Evolutionary conservation across 1,284 basidiomycete species (phyloP).

Genomic region (Boletellus deceptivus): DNA sequence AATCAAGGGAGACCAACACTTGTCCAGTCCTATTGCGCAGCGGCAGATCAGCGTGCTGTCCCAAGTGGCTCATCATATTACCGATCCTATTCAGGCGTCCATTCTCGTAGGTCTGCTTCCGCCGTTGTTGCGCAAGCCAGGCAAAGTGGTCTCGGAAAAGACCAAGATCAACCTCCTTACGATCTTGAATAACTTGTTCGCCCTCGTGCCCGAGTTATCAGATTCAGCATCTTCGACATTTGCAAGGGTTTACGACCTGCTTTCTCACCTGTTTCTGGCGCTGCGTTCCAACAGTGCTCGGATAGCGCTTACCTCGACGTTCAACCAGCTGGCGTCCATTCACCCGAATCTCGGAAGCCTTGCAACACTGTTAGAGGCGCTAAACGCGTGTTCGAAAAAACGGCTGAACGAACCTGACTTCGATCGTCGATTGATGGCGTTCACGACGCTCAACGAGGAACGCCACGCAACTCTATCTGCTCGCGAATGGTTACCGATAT

Average conservation of each 20-base stretch:
- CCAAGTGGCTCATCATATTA: slow-evolving; percentile 73
- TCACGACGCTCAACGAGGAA: slow-evolving; percentile 71
- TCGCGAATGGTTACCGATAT: slow-evolving; percentile 78
- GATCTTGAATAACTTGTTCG: slow-evolving; percentile 73
- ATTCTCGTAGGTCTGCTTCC: slow-evolving; percentile 75
- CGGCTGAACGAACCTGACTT: slow-evolving; percentile 94
- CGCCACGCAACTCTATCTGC: slow-evolving; percentile 49
- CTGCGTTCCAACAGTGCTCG: slow-evolving; percentile 73
- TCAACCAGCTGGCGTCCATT: slow-evolving; percentile 57
- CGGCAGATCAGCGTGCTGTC: slow-evolving; percentile 85
- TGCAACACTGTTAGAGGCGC: slow-evolving; percentile 58
- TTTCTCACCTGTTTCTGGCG: slow-evolving; percentile 76
- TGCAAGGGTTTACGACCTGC: slow-evolving; percentile 58
- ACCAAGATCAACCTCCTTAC: slow-evolving; percentile 83
- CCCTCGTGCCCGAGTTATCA: slow-evolving; percentile 67
- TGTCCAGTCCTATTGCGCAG: slow-evolving; percentile 75
- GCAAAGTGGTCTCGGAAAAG: slow-evolving; percentile 80
- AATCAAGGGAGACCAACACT: slow-evolving; percentile 52
- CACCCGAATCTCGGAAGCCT: slow-evolving; percentile 50
- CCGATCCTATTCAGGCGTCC: slow-evolving; percentile 70
- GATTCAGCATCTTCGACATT: slow-evolving; percentile 52
- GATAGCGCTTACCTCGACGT: slow-evolving; percentile 62
- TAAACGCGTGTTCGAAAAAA: slow-evolving; percentile 86
- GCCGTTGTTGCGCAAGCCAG: slow-evolving; percentile 79
- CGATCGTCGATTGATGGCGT: slow-evolving; percentile 81